Percentiles rank a stretch among this genome's conserved stretches.
Conservation (phyloP, 305 asterid genomes). For the Rubia balearica region DNA sequence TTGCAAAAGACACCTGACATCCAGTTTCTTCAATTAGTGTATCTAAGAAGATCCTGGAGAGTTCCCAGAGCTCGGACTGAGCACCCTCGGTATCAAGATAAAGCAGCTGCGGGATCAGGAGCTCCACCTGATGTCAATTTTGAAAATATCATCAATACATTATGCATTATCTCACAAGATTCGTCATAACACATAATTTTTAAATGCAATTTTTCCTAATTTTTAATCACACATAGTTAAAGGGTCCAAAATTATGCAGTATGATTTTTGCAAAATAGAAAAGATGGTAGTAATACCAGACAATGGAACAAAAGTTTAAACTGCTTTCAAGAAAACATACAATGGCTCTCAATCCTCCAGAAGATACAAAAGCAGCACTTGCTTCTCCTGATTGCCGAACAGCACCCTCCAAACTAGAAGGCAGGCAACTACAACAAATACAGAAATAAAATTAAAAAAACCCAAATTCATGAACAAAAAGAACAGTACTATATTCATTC, state of each 20-base stretch:
- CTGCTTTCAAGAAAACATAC: slow-evolving; percentile 34
- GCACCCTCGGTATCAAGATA: slow-evolving; percentile 97
- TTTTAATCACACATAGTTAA: no score
- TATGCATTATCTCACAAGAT: not conserved
- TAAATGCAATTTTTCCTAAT: not conserved
- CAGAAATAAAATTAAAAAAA: not conserved
- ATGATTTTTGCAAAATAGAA: no score
- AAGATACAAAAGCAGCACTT: slow-evolving; percentile 65
- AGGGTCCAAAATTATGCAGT: no score
- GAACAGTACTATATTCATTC: not conserved
- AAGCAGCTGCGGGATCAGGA: slow-evolving; percentile 84
- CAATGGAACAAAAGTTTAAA: not conserved
- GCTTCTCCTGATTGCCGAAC: slow-evolving; percentile 85
- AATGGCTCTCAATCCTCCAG: slow-evolving; percentile 83
- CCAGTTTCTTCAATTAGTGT: slow-evolving; percentile 74
- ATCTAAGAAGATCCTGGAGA: slow-evolving; percentile 70
- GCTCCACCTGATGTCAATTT: slow-evolving; percentile 54
- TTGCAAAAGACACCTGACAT: slow-evolving; percentile 45
- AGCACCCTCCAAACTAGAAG: slow-evolving; percentile 93
- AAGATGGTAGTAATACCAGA: no score
- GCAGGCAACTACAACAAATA: slow-evolving; percentile 66
- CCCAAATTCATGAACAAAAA: not conserved
- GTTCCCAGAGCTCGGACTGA: slow-evolving; percentile 85
- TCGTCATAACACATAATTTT: no score
- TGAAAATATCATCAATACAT: not conserved